phyloP scores from a whole-genome alignment of 495 filamentous ascomycete species.

The Staphylotrichum longicolle region DNA sequence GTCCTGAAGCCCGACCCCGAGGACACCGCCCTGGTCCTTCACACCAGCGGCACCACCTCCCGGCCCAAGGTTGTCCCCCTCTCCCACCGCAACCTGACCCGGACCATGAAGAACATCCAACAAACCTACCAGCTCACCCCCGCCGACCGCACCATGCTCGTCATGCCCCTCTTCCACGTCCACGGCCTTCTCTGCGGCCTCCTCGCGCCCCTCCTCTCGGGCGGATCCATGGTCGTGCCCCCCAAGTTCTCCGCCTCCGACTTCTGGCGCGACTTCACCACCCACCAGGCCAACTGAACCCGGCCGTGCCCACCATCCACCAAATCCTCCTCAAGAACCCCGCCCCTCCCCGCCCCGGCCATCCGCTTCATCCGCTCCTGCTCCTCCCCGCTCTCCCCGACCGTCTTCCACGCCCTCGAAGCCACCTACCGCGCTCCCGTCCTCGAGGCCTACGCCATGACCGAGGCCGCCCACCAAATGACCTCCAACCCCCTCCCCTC shows the following conservation, averaged over 20 bases:
- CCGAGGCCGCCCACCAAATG: conserved; percentile 87
- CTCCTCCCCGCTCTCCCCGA: conserved; percentile 75
- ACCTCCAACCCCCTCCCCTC: conserved; percentile 80
- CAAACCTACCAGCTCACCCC: conserved; percentile 67
- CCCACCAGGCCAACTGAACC: conserved; percentile 78
- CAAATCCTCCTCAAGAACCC: conserved; percentile 76
- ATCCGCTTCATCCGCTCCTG: conserved; percentile 89
- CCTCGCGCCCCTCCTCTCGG: conserved; percentile 67
- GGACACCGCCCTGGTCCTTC: conserved; percentile 68
- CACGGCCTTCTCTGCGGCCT: conserved; percentile 79
- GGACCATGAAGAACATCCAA: conserved; percentile 65
- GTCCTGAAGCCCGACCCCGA: conserved; percentile 59
- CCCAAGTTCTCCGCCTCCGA: conserved; percentile 73
- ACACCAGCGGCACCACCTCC: conserved; percentile 76
- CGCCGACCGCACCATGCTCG: conserved; percentile 73
- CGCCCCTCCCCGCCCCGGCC: conserved; percentile 55
- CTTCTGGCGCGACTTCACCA: conserved; percentile 74
- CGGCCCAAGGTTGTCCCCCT: conserved; percentile 79
- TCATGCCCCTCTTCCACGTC: conserved; percentile 90
- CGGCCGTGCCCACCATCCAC: conserved; percentile 84
- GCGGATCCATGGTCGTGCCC: conserved; percentile 72
- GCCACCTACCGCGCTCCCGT: conserved; percentile 71
- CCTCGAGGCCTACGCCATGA: conserved; percentile 89
- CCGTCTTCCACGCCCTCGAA: conserved; percentile 72
- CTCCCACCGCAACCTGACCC: conserved; percentile 73